Conservation (phyloP, 192 early-diverging fungal genomes). For the Coemansia sp. region DNA sequence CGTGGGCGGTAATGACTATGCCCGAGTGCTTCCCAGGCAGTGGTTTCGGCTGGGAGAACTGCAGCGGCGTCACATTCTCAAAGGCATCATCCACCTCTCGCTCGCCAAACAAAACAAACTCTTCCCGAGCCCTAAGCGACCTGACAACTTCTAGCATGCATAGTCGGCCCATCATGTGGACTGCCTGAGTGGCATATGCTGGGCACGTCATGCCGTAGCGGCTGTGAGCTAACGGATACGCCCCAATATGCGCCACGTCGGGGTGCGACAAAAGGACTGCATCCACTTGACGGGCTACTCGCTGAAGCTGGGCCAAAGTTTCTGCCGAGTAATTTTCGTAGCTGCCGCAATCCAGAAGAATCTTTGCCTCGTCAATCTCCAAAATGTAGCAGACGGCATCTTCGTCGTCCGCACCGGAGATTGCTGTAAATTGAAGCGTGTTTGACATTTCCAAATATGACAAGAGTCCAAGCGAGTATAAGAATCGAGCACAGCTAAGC, state of each 20-base stretch:
- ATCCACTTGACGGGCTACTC: conserved; percentile 84
- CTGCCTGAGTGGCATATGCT: conserved; percentile 85
- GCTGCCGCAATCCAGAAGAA: conserved; percentile 95
- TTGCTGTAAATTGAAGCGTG: conserved; percentile 76
- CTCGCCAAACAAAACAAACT: conserved; percentile 71
- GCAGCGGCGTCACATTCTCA: conserved; percentile 69
- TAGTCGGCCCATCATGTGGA: conserved; percentile 84
- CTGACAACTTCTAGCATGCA: conserved; percentile 77
- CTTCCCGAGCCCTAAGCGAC: conserved; percentile 60
- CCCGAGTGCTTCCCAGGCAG: conserved; percentile 66
- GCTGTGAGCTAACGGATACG: conserved; percentile 71
- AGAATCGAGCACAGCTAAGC: too few relatives aligned
- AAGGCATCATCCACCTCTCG: conserved; percentile 84
- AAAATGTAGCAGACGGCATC: conserved; percentile 87
- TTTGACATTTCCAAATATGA: conserved; percentile 25
- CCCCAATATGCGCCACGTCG: conserved; percentile 83
- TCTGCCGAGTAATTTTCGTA: conserved; percentile 71
- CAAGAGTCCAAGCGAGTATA: not conserved
- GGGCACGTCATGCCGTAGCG: conserved; percentile 81
- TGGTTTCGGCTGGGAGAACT: conserved; percentile 82
- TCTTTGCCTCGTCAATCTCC: conserved; percentile 87
- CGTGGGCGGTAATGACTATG: conserved; percentile 84
- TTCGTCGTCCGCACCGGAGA: conserved; percentile 81
- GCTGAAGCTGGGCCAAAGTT: conserved; percentile 61
- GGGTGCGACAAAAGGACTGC: conserved; percentile 86